phyloP scores from a whole-genome alignment of 2,329 filamentous ascomycete species.

The Hyphodiscus sp. region DNA sequence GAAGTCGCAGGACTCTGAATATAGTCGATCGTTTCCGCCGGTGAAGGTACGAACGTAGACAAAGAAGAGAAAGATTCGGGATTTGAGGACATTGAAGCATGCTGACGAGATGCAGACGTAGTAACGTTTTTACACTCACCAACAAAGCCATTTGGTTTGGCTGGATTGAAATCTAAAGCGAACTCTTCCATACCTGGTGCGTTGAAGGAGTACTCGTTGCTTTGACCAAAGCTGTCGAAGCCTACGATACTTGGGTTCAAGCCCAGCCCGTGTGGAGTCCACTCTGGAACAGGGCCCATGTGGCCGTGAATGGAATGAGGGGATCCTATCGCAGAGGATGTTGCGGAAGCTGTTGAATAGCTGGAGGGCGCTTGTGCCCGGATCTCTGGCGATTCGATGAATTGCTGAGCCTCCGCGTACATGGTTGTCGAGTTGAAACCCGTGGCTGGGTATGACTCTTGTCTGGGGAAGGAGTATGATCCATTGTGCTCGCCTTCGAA shows the following conservation, averaged over 20 bases:
- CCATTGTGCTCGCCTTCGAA: conserved; percentile 40
- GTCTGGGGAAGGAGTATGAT: conserved; percentile 24
- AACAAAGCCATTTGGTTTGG: conserved; percentile 38
- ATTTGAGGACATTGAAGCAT: conserved; percentile 22
- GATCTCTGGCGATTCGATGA: conserved; percentile 26
- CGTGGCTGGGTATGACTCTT: conserved; percentile 34
- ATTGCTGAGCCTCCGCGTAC: conserved; percentile 36
- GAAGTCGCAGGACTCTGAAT: conserved; percentile 6
- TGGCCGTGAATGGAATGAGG: conserved; percentile 28
- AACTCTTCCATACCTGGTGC: conserved; percentile 32
- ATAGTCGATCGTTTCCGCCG: conserved; percentile 6
- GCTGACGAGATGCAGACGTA: conserved; percentile 29
- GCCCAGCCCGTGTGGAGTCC: conserved; percentile 25
- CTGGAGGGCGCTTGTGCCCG: conserved; percentile 25
- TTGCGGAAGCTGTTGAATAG: conserved; percentile 29
- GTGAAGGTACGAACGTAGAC: conserved; percentile 24
- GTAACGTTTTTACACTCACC: conserved; percentile 37
- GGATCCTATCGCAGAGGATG: conserved; percentile 29
- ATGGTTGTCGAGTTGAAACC: conserved; percentile 40
- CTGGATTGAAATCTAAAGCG: conserved; percentile 32
- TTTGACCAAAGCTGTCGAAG: conserved; percentile 23
- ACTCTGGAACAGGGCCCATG: conserved; percentile 24
- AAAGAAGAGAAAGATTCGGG: conserved; percentile 23
- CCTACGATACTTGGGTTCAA: conserved; percentile 28
- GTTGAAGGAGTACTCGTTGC: conserved; percentile 25